Evolutionary conservation across 208 protist genomes (phyloP).

Genomic region (Vickermania ingenoplastis): DNA sequence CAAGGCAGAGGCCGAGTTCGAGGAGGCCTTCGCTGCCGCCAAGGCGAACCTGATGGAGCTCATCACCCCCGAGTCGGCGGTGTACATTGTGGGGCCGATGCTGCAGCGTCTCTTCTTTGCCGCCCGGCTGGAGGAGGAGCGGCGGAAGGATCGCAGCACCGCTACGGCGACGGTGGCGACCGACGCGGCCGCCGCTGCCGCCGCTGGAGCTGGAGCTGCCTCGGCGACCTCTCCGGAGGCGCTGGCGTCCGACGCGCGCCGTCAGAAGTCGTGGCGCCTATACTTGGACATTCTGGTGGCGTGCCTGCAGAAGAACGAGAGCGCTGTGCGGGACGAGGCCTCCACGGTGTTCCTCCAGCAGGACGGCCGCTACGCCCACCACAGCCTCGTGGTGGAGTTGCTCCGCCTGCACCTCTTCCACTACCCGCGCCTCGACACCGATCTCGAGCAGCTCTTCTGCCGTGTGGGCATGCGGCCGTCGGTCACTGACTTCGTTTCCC

Average conservation of each 20-base stretch:
- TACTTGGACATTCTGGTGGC: constrained; percentile 30
- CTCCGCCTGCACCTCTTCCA: constrained; percentile 87
- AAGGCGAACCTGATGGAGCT: neutral
- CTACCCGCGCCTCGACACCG: constrained; percentile 72
- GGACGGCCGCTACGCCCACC: constrained; percentile 44
- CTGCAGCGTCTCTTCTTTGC: neutral
- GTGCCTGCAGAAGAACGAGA: neutral
- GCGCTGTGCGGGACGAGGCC: neutral
- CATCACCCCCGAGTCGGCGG: neutral
- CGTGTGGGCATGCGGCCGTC: constrained; percentile 5
- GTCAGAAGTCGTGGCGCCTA: constrained; percentile 64
- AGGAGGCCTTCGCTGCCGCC: neutral
- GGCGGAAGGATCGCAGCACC: constrained; percentile 28
- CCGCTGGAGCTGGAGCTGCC: neutral
- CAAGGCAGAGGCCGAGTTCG: neutral
- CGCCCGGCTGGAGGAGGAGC: constrained; percentile 32
- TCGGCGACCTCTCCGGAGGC: neutral
- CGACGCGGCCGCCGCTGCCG: neutral
- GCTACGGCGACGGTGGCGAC: constrained; percentile 11
- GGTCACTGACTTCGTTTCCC: neutral
- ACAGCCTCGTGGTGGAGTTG: constrained; percentile 60
- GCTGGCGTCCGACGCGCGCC: constrained; percentile 25
- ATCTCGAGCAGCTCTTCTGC: constrained; percentile 45
- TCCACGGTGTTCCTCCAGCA: constrained; percentile 3
- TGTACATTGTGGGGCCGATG: constrained; percentile 1